Evolutionary conservation across 352 stramenopile species (phyloP), one percentile per base, ranked within the genome.

Genomic region (Globisporangium uncinulatum): DNA sequence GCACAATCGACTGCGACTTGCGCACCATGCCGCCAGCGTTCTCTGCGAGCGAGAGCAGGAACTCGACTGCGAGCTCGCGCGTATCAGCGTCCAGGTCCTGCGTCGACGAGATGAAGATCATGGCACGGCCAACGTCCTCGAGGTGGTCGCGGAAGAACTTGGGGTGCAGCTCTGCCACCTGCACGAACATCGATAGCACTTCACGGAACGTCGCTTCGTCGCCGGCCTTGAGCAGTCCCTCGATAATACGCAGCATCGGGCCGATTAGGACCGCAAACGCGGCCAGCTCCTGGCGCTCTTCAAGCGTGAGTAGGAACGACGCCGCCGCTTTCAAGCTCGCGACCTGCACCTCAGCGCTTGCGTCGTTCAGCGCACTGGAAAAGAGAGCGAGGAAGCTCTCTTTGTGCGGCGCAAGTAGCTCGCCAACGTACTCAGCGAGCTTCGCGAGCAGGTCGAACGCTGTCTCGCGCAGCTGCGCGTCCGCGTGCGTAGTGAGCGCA

Each of bases 341-440:
- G 52, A 87, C 77, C 65, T 89, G 79, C 49, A 91, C 76, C 20
- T 90, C 75, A 53, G 51, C 62, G 44, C 72, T 82, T 6, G 56
- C 43, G 66, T 91, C 81, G 52, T 89, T 86, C 29, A 90, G 70
- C 48, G 81, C 70, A 57, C 77, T 86, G 15, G 74, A 76, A 62
- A 88, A 93, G 37, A 91, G 77, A 63, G 76, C 83, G 44, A 90
- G 67, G 66, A 90, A 92, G 66, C 69, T 84, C 55, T 92, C 70
- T 56, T 88, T 86, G 76, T 95, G 83, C 13, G 83, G 75, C 39
- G 65, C 75, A 11, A 95, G 66, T 34, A 86, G 56, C 45, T 86
- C 75, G 20, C 74, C 68, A 1, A 76, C 75, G 69, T 92, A 91
- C 56, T 89, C 79, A 32, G 78, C 67, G 42, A 95, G 71, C 54